Percentiles rank a stretch among this genome's conserved stretches.
Conservation (phyloP, 495 filamentous ascomycete species). For the Penicillium pulvis region DNA sequence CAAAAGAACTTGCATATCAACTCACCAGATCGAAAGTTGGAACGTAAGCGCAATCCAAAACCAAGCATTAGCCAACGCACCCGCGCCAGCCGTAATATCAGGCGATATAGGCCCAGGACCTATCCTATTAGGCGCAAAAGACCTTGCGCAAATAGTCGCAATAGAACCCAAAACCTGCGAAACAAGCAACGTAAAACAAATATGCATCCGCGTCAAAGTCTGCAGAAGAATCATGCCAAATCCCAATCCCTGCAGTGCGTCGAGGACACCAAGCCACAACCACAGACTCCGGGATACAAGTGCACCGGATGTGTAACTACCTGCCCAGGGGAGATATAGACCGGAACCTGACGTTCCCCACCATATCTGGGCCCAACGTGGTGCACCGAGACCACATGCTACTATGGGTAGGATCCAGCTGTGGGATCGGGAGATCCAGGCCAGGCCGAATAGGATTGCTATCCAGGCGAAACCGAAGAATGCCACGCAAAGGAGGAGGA, state of each 20-base stretch:
- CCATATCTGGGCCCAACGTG: conserved; percentile 55
- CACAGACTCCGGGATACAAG: conserved; percentile 51
- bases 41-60: conserved; percentile 68
- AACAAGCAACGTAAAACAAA: conserved; percentile 52
- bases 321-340: conserved; percentile 52
- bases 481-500: conserved; percentile 43
- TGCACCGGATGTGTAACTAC: conserved; percentile 44
- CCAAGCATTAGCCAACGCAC: conserved; percentile 56
- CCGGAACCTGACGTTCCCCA: conserved; percentile 53
- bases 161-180: conserved; percentile 54
- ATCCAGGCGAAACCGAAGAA: conserved; percentile 53
- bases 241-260: conserved; percentile 51
- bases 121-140: conserved; percentile 50
- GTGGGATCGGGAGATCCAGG: conserved; percentile 45
- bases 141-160: conserved; percentile 50
- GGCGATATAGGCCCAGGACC: conserved; percentile 52
- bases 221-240: conserved; percentile 56
- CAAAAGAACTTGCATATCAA: not conserved
- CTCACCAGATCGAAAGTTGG: conserved; percentile 64
- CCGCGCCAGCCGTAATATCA: conserved; percentile 43
- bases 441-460: conserved; percentile 40
- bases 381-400: conserved; percentile 52
- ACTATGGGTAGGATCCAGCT: conserved; percentile 55
- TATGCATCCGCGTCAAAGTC: conserved; percentile 52
- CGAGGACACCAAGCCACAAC: conserved; percentile 54